Evolutionary conservation across 2,329 filamentous ascomycete genomes (phyloP).

Genomic region (Penicillium sp.): DNA sequence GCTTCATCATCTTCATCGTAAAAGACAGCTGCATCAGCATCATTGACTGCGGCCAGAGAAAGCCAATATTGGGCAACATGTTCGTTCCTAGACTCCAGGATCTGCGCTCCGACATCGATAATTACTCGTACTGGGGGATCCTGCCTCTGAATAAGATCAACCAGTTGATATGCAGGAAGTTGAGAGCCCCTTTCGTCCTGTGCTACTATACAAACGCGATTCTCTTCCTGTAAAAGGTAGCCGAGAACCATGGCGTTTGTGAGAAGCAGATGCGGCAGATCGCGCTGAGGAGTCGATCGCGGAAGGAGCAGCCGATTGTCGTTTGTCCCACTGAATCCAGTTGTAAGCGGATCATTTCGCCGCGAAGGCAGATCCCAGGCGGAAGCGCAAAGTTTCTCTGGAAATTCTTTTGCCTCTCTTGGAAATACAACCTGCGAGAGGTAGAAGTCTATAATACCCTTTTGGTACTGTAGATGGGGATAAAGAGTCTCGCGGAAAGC

Average conservation of each 20-base stretch:
- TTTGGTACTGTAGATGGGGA: slow-evolving; percentile 14
- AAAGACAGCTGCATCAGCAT: no score
- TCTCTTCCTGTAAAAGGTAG: slow-evolving; percentile 55
- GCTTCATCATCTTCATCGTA: no score
- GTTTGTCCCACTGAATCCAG: slow-evolving; percentile 71
- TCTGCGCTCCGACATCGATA: no score
- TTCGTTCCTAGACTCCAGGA: no score
- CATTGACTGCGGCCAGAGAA: no score
- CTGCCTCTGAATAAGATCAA: background rate
- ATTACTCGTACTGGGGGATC: background rate
- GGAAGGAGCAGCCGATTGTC: slow-evolving; percentile 62
- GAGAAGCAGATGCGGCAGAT: slow-evolving; percentile 55
- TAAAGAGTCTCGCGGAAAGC: slow-evolving; percentile 40
- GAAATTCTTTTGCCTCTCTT: slow-evolving; percentile 59
- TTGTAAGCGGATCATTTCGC: slow-evolving; percentile 44
- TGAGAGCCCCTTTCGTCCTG: slow-evolving; percentile 34
- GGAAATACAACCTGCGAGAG: slow-evolving; percentile 56
- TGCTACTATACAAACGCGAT: slow-evolving; percentile 47
- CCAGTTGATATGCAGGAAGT: no score
- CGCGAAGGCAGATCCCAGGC: slow-evolving; percentile 52
- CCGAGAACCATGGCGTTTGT: slow-evolving; percentile 64
- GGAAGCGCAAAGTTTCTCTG: slow-evolving; percentile 57
- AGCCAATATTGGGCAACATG: no score
- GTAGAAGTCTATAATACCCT: slow-evolving; percentile 56
- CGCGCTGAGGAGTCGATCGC: slow-evolving; percentile 59